Percentiles rank a stretch among this genome's conserved stretches.
Conservation (phyloP, 176 grass and related monocot genomes). For the Themeda triandra region DNA sequence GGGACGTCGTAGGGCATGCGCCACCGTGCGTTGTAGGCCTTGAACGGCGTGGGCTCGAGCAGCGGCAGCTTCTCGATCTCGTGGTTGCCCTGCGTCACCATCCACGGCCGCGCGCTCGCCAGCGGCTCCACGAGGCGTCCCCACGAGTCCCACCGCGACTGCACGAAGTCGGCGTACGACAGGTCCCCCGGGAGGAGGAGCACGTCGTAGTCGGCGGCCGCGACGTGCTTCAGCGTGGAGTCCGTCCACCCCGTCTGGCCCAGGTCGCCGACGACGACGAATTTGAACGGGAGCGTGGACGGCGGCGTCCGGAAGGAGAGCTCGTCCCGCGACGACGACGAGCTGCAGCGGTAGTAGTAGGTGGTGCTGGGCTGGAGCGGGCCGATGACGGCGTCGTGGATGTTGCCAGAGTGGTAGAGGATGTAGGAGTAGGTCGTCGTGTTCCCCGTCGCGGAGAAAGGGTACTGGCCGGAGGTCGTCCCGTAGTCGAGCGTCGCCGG, state of each 20-base stretch:
- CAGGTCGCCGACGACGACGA: conserved; percentile 61
- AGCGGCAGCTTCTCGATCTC: conserved; percentile 52
- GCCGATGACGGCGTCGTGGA: conserved; percentile 69
- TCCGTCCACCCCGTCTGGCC: conserved; percentile 64
- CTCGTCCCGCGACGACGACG: too few relatives aligned
- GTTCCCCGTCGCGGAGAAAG: conserved; percentile 38
- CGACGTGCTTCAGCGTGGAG: conserved; percentile 64
- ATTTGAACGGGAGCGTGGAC: conserved; percentile 47
- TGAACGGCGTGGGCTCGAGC: conserved; percentile 21
- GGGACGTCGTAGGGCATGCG: conserved; percentile 54
- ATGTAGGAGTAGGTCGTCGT: conserved; percentile 58
- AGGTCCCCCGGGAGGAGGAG: conserved; percentile 69
- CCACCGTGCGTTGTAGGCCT: conserved; percentile 77
- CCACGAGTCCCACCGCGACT: conserved; percentile 58
- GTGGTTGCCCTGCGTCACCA: conserved; percentile 82
- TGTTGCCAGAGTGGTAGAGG: conserved; percentile 68
- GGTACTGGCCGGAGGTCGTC: conserved; percentile 44
- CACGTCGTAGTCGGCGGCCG: conserved; percentile 36
- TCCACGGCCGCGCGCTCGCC: conserved; percentile 76
- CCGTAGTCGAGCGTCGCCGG: conserved; percentile 66
- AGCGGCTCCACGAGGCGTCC: conserved; percentile 70
- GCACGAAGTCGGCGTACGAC: conserved; percentile 56
- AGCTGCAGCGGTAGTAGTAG: conserved; percentile 79
- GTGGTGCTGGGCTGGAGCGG: conserved; percentile 52
- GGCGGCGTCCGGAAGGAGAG: conserved; percentile 74